These are phyloP conservation scores for Floccularia luteovirens DNA, from an alignment of 768 basidiomycete genomes.

Conservation along the genomic window DNA sequence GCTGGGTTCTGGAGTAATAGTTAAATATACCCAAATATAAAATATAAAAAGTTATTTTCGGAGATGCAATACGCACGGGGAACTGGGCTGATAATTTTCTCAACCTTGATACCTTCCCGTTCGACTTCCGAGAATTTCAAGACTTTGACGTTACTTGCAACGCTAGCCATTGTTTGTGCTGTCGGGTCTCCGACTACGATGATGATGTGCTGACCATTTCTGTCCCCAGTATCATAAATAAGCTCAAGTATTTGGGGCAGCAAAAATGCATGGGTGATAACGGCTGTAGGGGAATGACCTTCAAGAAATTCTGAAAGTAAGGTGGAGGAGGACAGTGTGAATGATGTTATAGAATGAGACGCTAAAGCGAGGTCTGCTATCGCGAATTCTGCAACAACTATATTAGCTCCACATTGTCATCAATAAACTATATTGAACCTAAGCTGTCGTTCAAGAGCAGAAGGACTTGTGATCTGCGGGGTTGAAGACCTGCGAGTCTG, in stretches of 20 bases:
- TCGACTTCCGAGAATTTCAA: slow-evolving; percentile 67
- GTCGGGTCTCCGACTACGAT: slow-evolving; percentile 67
- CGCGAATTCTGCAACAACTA: slow-evolving; percentile 51
- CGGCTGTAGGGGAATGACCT: slow-evolving; percentile 59
- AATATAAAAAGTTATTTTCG: slow-evolving; percentile 5
- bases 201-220: slow-evolving; percentile 41
- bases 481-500: slow-evolving; percentile 43
- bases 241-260: slow-evolving; percentile 66
- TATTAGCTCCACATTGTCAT: not conserved
- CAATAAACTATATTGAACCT: slow-evolving; percentile 32
- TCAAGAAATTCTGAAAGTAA: slow-evolving; percentile 64
- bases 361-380: slow-evolving; percentile 76
- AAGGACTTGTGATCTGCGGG: slow-evolving; percentile 60
- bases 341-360: slow-evolving; percentile 57
- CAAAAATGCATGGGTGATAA: slow-evolving; percentile 62
- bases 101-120: slow-evolving; percentile 47
- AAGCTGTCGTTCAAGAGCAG: slow-evolving; percentile 73
- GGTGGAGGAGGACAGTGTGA: slow-evolving; percentile 51
- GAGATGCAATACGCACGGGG: slow-evolving; percentile 37
- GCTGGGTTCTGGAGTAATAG: slow-evolving; percentile 52
- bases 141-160: slow-evolving; percentile 47
- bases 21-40: too few relatives aligned
- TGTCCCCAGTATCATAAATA: slow-evolving; percentile 52
- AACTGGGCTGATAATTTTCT: slow-evolving; percentile 33
- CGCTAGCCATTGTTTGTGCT: slow-evolving; percentile 32